Base-by-base conservation (phyloP, 2,329 filamentous ascomycete species). In the Aspergillus sp. region DNA sequence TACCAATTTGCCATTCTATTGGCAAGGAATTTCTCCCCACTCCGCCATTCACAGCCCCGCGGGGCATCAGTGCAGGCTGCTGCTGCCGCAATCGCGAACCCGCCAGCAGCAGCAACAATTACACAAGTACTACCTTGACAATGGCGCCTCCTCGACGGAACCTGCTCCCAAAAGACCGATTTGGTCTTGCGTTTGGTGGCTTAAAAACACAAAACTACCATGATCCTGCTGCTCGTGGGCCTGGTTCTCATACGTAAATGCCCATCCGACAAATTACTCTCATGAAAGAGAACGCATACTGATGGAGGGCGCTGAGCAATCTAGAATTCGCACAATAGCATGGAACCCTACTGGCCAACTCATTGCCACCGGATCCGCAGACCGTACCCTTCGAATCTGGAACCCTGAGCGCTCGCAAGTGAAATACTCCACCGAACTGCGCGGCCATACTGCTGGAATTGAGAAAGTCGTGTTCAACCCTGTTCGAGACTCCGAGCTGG, bases 361-460 rank as follows among this genome's bases (percentile, higher is more conserved):
- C 61, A 87, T 98, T 62, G 94, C 94, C 0, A 96, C 93, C 0
- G 92, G 92, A 2, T 90, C 91, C 2, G 91, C 94, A 8, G 90
- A 98, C 77, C 93, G 94, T 56, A 88, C 88, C 0, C 82, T 99
- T 48, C 89, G 92, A n/a, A 87, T 99, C 66, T 99, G 95, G 94
- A 96, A 99, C 64, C 80, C 80, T 0, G 80, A 82, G 59, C 77
- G 80, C 56, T 76, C 80, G 17, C 71, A 75, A 62, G 74, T 76
- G 25, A 76, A 76, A 67, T 79, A 81, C 64, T 81, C 80, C 30
- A 82, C 78, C 5, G 80, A 82, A 56, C 68, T 82, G 50, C 77
- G 79, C 60, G 80, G 80, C 6, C 80, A 82, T 62, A 73, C 77
- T 2, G 78, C 77, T 15, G 78, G 73, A 2, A 77, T 82, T 21